phyloP scores from a whole-genome alignment of 352 stramenopile genomes.

The Phytophthora podocarpi region DNA sequence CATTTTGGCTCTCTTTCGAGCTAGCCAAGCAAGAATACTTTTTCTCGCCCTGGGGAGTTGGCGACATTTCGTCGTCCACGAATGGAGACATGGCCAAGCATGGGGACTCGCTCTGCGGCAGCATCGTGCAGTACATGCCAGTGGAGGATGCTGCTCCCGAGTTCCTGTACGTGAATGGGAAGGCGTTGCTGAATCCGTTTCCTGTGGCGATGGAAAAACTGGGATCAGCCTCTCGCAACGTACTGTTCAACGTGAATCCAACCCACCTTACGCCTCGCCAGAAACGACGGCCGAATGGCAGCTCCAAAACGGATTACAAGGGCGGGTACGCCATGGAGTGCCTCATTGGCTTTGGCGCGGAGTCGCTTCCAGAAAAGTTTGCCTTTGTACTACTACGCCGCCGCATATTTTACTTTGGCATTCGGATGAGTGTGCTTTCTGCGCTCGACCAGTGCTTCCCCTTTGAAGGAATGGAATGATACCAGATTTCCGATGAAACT shows the following conservation, averaged over 20 bases:
- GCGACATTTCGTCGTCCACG: slow-evolving; percentile 46
- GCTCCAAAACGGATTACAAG: slow-evolving; percentile 17
- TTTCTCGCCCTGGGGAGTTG: slow-evolving; percentile 67
- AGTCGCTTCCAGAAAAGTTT: slow-evolving; percentile 38
- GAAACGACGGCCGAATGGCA: slow-evolving; percentile 22
- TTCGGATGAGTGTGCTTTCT: slow-evolving; percentile 34
- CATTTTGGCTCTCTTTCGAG: slow-evolving; percentile 74
- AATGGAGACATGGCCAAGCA: slow-evolving; percentile 57
- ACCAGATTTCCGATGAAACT: no score
- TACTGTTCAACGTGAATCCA: slow-evolving; percentile 48
- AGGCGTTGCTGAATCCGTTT: slow-evolving; percentile 57
- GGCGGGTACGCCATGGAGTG: slow-evolving; percentile 41
- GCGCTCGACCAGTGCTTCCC: slow-evolving; percentile 38
- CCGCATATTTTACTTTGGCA: slow-evolving; percentile 44
- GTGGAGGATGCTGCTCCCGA: slow-evolving; percentile 28
- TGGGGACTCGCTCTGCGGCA: slow-evolving; percentile 61
- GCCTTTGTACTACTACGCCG: slow-evolving; percentile 34
- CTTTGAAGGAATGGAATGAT: slow-evolving; percentile 31
- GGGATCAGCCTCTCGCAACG: slow-evolving; percentile 28
- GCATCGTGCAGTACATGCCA: slow-evolving; percentile 66
- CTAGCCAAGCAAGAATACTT: slow-evolving; percentile 51
- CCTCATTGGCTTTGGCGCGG: slow-evolving; percentile 43
- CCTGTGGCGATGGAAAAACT: slow-evolving; percentile 39
- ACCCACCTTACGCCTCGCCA: slow-evolving; percentile 59
- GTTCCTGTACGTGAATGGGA: slow-evolving; percentile 66